Evolutionary conservation across 306 rosid species (phyloP).

Genomic region (Cucumis melo): DNA sequence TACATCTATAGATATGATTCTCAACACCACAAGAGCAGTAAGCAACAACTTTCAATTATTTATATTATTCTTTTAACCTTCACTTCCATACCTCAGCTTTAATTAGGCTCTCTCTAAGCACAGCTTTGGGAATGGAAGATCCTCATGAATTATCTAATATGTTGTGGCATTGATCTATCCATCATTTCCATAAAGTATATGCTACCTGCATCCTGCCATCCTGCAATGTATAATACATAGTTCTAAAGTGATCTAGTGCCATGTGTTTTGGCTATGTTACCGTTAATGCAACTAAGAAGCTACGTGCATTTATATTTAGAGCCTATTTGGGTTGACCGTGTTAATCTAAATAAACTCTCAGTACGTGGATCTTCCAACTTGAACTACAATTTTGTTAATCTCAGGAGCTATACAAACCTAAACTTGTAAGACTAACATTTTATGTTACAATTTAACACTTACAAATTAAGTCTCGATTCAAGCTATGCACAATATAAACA

Average conservation of each 20-base stretch:
- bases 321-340: background rate
- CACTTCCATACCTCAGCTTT: background rate
- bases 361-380: background rate
- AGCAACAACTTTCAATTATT: background rate
- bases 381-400: background rate
- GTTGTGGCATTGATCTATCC: background rate
- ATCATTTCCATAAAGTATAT: background rate
- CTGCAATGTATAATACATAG: background rate
- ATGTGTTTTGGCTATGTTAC: background rate
- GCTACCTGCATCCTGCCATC: background rate
- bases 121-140: background rate
- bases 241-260: background rate
- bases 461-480: background rate
- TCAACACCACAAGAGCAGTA: background rate
- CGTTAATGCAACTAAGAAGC: too few species aligned
- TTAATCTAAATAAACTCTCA: too few species aligned
- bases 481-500: background rate
- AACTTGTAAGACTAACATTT: background rate
- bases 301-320: background rate
- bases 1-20: background rate
- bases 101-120: background rate
- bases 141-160: background rate
- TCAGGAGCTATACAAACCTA: background rate
- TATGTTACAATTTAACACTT: background rate
- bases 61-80: background rate